Percentiles rank a stretch among this genome's conserved stretches.
Evolutionary conservation across 495 filamentous ascomycete genomes (phyloP).

Genomic region (Chlorociboria aeruginascens): DNA sequence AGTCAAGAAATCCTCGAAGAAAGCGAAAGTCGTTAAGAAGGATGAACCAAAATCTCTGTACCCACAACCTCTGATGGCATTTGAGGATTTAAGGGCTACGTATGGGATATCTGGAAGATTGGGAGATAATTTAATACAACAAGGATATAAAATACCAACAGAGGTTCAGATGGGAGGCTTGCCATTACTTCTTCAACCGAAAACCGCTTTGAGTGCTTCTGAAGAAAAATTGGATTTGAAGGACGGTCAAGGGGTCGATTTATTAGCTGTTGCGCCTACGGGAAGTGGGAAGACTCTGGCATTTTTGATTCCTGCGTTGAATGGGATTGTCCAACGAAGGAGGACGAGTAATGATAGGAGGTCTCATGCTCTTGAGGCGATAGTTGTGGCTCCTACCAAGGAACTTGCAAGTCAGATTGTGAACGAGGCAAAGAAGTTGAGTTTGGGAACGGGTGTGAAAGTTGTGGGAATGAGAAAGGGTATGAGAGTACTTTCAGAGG

Average conservation of each 20-base stretch:
- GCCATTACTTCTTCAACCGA: conserved; percentile 56
- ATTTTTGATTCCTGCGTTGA: conserved; percentile 77
- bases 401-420: conserved; percentile 88
- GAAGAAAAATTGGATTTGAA: conserved; percentile 19
- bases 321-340: conserved; percentile 48
- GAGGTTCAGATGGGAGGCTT: conserved; percentile 85
- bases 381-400: conserved; percentile 84
- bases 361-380: conserved; percentile 45
- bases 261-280: conserved; percentile 83
- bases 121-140: conserved; percentile 63
- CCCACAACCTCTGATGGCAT: conserved; percentile 67
- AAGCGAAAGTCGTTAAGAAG: conserved; percentile 34
- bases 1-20: conserved; percentile 38
- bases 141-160: conserved; percentile 79
- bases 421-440: conserved; percentile 79
- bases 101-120: conserved; percentile 63
- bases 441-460: conserved; percentile 63
- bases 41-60: conserved; percentile 39
- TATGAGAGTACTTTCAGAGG: conserved; percentile 46
- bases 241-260: conserved; percentile 39
- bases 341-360: conserved; percentile 24
- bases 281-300: conserved; percentile 96
- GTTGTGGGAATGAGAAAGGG: conserved; percentile 77
- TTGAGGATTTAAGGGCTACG: conserved; percentile 52
- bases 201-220: conserved; percentile 26